Conservation (phyloP, 371 early-diverging fungal genomes). For the Apophysomyces elegans region DNA sequence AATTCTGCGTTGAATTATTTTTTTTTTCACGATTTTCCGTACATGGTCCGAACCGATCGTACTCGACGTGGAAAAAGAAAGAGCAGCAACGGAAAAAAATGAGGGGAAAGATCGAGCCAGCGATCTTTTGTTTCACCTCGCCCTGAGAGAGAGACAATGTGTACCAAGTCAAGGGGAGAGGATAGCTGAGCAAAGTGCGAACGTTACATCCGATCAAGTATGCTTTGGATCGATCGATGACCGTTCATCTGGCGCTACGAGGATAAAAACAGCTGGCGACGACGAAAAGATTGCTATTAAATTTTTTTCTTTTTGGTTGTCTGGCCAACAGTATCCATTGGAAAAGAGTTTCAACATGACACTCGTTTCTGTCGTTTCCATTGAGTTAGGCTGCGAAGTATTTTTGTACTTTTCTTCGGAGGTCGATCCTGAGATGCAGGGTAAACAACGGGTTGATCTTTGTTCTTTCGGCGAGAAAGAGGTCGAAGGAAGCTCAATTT, state of each 20-base stretch:
- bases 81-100: too few relatives aligned
- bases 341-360: background rate
- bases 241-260: too few relatives aligned
- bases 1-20: too few relatives aligned
- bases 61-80: too few relatives aligned
- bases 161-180: background rate
- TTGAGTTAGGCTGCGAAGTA: background rate
- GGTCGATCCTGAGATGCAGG: conserved; percentile 7
- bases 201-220: background rate
- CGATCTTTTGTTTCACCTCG: background rate
- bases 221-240: background rate
- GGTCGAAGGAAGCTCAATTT: background rate
- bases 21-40: too few relatives aligned
- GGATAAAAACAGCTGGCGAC: too few relatives aligned
- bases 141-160: background rate
- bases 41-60: too few relatives aligned
- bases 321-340: too few relatives aligned
- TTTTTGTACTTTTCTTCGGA: background rate
- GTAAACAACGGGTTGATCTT: background rate
- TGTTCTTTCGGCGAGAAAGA: background rate
- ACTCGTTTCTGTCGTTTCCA: conserved; percentile 5
- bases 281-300: too few relatives aligned
- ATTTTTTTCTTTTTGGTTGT: background rate
- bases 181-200: background rate
- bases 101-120: conserved; percentile 1